Evolutionary conservation across 305 asterid species (phyloP), one percentile per base, ranked within the genome.

Genomic region (Ilex paraguariensis): DNA sequence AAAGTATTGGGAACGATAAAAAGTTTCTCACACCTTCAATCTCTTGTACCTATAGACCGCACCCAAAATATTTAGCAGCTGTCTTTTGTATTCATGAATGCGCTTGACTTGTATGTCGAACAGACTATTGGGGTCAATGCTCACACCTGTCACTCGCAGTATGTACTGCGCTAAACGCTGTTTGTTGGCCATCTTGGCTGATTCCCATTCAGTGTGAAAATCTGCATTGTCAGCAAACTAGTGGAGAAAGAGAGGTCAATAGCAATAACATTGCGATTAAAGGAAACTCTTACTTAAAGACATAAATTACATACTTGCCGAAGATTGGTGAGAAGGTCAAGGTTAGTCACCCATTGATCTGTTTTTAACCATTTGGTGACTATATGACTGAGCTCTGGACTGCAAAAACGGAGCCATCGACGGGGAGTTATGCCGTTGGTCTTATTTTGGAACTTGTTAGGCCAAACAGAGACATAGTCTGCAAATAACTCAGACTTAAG

Each of bases 361-460:
- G 98, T 94, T 79, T 94, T 86, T 56, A 94, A 70, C 99, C 99
- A 94, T 79, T 90, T 94, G 82, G 95, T 90, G 77, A 94, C 88
- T 71, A 88, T 90, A 16, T 73, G 66, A 79, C 98, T 90, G 55
- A 94, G 96, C 82, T 86, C 93, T 5, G 96, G 99, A 71, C 85
- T 94, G 83, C 99, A 94, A 69, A 90, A 94, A 62, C 67, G 80
- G 66, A 94, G 89, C 99, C 99, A 94, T 36, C 99, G 88, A 11
- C 99, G 96, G 33, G 99, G 99, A 68, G 99, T 94, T 70, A 94
- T 88, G 61, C 99, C 98, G 64, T 94, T 94, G 71, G 99, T 94
- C 78, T 94, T 90, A 85, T 94, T 94, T 66, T 94, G 99, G 79
- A 90, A 94, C 70, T 94, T 94, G 72, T 82, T 54, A 44, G 98